A percentile compares a stretch with the other conserved stretches of the same genome.
These are phyloP conservation scores for Xylaria cubensis DNA, from an alignment of 495 filamentous ascomycete species.

Conservation along the genomic window DNA sequence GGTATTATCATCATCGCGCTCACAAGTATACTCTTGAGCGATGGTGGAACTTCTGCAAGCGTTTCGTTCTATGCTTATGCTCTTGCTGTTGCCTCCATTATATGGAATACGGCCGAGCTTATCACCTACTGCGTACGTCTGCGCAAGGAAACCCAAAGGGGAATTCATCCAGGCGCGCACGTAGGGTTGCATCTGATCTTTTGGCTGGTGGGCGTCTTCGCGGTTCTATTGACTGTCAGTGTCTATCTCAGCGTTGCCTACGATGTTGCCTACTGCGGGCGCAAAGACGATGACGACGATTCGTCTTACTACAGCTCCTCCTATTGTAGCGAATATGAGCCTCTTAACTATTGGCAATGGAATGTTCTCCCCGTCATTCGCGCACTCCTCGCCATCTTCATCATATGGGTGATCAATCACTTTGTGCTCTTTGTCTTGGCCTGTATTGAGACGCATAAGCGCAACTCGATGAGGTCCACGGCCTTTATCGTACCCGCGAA, in stretches of 20 bases:
- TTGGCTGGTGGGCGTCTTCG: constrained; percentile 42
- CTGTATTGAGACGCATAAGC: constrained; percentile 49
- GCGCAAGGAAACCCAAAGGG: constrained; percentile 35
- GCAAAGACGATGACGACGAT: constrained; percentile 8
- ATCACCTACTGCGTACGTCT: constrained; percentile 37
- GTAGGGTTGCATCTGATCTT: constrained; percentile 47
- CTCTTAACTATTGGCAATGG: constrained; percentile 6
- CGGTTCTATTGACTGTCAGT: constrained; percentile 22
- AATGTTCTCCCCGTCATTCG: constrained; percentile 31
- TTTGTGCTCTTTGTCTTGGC: constrained; percentile 53
- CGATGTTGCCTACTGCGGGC: constrained; percentile 5
- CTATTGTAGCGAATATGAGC: constrained; percentile 30
- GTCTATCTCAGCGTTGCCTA: constrained; percentile 12
- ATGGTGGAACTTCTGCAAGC: background rate
- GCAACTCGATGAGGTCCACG: constrained; percentile 33
- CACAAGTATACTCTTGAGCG: constrained; percentile 28
- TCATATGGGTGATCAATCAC: constrained; percentile 34
- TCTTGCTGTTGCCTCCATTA: constrained; percentile 39
- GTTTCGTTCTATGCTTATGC: constrained; percentile 28
- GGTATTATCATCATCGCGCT: constrained; percentile 41
- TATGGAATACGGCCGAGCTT: constrained; percentile 48
- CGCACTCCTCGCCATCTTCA: constrained; percentile 33
- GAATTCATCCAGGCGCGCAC: constrained; percentile 47
- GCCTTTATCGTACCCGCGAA: constrained; percentile 31
- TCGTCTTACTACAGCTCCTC: constrained; percentile 14